Conservation (phyloP, 1,284 basidiomycete genomes). For the Chiua sp. region DNA sequence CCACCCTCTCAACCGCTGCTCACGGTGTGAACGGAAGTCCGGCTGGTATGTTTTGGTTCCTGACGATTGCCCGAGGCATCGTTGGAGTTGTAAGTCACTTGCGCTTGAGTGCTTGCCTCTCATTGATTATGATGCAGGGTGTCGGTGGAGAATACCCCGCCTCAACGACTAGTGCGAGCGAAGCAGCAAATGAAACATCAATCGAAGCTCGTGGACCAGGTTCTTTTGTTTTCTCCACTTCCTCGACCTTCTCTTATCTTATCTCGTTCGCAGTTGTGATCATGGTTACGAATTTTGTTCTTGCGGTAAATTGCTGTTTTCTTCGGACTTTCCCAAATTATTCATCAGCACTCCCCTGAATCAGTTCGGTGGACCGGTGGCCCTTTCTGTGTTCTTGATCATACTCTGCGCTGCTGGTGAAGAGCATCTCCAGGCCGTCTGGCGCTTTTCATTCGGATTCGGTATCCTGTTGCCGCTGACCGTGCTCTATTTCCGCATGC, state of each 20-base stretch:
- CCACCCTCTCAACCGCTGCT: slow-evolving; percentile 74
- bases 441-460: slow-evolving; percentile 79
- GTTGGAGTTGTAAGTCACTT: slow-evolving; percentile 64
- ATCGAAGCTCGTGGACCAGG: slow-evolving; percentile 65
- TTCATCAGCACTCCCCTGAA: slow-evolving; percentile 1
- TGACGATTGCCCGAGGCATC: slow-evolving; percentile 74
- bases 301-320: slow-evolving; percentile 45
- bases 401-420: slow-evolving; percentile 73
- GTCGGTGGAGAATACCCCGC: slow-evolving; percentile 84
- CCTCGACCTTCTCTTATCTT: slow-evolving; percentile 1
- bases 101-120: neutral
- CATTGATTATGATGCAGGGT: slow-evolving; percentile 46
- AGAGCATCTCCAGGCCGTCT: slow-evolving; percentile 70
- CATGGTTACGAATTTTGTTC: slow-evolving; percentile 77
- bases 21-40: slow-evolving; percentile 64
- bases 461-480: slow-evolving; percentile 70
- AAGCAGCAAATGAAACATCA: slow-evolving; percentile 77
- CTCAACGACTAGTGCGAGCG: slow-evolving; percentile 67
- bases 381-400: slow-evolving; percentile 74
- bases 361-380: slow-evolving; percentile 72
- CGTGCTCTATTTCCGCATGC: slow-evolving; percentile 75
- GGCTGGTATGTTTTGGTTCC: slow-evolving; percentile 76
- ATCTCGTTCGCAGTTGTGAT: slow-evolving; percentile 56
- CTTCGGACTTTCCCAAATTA: slow-evolving; percentile 13
- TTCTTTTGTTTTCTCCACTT: slow-evolving; percentile 24